A percentile compares a stretch with the other conserved stretches of the same genome.
Conservation (phyloP, 768 basidiomycete species). For the Hypholoma fasciculare region DNA sequence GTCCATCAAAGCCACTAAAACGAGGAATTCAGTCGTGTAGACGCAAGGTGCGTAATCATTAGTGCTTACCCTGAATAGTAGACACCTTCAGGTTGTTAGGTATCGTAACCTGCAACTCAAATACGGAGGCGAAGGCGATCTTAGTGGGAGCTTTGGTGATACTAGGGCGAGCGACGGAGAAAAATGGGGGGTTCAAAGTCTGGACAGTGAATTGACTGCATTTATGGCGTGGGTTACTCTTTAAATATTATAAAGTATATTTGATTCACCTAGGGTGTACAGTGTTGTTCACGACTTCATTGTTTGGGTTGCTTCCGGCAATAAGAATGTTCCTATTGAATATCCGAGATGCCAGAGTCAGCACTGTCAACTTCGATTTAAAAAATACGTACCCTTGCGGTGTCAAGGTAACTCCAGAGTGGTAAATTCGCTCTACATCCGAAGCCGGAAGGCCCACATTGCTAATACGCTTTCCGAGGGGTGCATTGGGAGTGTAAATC, state of each 20-base stretch:
- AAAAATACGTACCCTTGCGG: constrained; percentile 47
- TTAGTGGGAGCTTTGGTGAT: constrained; percentile 30
- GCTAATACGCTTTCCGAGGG: constrained; percentile 45
- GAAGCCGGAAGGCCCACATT: constrained; percentile 44
- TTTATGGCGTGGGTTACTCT: background rate
- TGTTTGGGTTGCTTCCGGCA: constrained; percentile 49
- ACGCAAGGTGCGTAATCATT: no score
- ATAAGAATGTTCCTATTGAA: constrained; percentile 24
- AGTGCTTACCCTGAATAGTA: constrained; percentile 26
- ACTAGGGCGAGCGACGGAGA: constrained; percentile 32
- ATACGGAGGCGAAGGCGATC: constrained; percentile 31
- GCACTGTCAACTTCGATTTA: background rate
- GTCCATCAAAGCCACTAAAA: constrained; percentile 37
- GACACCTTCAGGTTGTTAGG: constrained; percentile 23
- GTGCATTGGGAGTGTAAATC: constrained; percentile 46
- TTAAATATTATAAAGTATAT: background rate
- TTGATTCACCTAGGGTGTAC: constrained; percentile 21
- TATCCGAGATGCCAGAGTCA: background rate
- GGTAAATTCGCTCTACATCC: constrained; percentile 57
- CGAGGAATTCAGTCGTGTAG: background rate
- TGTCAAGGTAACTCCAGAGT: constrained; percentile 58
- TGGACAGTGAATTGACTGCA: constrained; percentile 39
- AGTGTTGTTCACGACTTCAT: constrained; percentile 21
- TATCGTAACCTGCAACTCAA: constrained; percentile 29
- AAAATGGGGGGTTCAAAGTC: constrained; percentile 41